Percentiles rank a stretch among this genome's conserved stretches.
These are phyloP conservation scores for Backusella liffmaniae DNA, from an alignment of 192 early-diverging fungal species.

Conservation along the genomic window DNA sequence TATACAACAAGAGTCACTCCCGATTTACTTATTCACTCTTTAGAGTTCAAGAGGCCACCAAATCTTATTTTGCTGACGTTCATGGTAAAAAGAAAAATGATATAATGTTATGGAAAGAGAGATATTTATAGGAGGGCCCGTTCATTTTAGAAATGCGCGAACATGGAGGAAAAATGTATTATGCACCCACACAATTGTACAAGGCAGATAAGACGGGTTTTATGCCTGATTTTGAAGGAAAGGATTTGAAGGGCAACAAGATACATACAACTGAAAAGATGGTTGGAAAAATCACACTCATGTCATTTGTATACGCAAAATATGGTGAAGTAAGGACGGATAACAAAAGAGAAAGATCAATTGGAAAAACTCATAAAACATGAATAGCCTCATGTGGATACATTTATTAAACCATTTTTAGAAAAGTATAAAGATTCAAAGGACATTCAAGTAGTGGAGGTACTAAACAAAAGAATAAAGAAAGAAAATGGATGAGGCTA, in stretches of 20 bases:
- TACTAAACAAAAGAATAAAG: slow-evolving; percentile 1
- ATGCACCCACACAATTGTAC: slow-evolving; percentile 40
- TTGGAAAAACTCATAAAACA: neutral
- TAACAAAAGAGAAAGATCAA: no score
- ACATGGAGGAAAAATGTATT: slow-evolving; percentile 50
- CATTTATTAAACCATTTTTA: slow-evolving; percentile 47
- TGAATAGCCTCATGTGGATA: slow-evolving; percentile 39
- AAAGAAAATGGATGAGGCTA: neutral
- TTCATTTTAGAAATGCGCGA: slow-evolving; percentile 38
- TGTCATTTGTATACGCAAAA: slow-evolving; percentile 49
- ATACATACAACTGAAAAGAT: slow-evolving; percentile 44
- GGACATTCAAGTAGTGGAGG: slow-evolving; percentile 48
- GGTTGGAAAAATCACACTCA: slow-evolving; percentile 41
- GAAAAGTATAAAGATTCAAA: slow-evolving; percentile 29
- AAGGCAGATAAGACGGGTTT: slow-evolving; percentile 51
- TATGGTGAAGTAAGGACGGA: slow-evolving; percentile 43
- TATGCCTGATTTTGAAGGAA: slow-evolving; percentile 53
- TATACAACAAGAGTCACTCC: no score
- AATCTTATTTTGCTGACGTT: slow-evolving; percentile 33
- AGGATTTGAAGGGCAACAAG: slow-evolving; percentile 37
- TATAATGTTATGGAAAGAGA: no score
- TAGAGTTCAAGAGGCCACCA: slow-evolving; percentile 21
- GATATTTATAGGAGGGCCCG: no score
- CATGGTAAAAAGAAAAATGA: slow-evolving; percentile 12
- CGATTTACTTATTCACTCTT: neutral